A percentile compares a stretch with the other conserved stretches of the same genome.
Evolutionary conservation across 495 filamentous ascomycete genomes (phyloP).

Genomic region (Aspergillus campestris): DNA sequence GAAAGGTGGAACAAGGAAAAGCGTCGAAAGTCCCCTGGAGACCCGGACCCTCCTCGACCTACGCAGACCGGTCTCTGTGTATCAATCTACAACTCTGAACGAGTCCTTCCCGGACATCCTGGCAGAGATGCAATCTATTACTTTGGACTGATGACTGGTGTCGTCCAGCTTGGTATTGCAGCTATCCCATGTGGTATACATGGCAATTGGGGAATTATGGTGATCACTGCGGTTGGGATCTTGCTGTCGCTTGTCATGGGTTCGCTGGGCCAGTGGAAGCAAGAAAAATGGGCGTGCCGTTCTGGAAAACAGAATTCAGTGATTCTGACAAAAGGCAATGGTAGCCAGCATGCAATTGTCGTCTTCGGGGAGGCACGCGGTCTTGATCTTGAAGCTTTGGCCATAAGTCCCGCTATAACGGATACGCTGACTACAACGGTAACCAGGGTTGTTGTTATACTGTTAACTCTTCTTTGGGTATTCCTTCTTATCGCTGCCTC

Average conservation of each 20-base stretch:
- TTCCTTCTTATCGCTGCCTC: constrained; percentile 29
- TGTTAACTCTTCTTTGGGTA: constrained; percentile 30
- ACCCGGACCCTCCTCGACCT: constrained; percentile 5
- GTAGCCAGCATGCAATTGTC: constrained; percentile 34
- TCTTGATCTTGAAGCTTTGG: constrained; percentile 42
- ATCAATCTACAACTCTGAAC: constrained; percentile 10
- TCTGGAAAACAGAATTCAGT: constrained; percentile 19
- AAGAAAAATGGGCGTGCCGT: constrained; percentile 44
- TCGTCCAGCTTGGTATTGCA: constrained; percentile 40
- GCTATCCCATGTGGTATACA: constrained; percentile 32
- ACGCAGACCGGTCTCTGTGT: constrained; percentile 12
- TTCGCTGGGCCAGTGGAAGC: constrained; percentile 35
- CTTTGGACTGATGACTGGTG: constrained; percentile 21
- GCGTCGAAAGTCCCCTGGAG: constrained; percentile 1
- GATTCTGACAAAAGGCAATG: constrained; percentile 39
- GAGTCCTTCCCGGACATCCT: not conserved
- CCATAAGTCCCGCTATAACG: constrained; percentile 14
- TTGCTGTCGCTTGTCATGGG: constrained; percentile 27
- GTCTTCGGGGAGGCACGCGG: constrained; percentile 26
- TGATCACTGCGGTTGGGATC: constrained; percentile 34
- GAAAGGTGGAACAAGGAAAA: constrained; percentile 11
- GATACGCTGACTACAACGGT: constrained; percentile 9
- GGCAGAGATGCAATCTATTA: constrained; percentile 24
- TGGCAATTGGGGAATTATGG: constrained; percentile 37
- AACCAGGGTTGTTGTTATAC: constrained; percentile 8